A percentile compares a stretch with the other conserved stretches of the same genome.
Conservation (phyloP, 2,329 filamentous ascomycete species). For the Fusarium sp. region DNA sequence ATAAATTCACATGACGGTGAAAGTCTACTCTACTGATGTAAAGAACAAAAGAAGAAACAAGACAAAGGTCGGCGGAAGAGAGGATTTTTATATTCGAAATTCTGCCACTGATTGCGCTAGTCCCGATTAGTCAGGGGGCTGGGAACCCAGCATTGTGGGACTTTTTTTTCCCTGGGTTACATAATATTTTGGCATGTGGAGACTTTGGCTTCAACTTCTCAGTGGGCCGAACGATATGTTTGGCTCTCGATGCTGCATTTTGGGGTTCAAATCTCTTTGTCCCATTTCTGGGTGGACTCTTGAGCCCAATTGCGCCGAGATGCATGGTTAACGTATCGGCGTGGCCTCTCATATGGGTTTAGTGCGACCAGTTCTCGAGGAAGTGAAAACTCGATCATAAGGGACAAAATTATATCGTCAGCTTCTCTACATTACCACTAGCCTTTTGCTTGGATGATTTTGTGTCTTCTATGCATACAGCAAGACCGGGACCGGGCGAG, state of each 20-base stretch:
- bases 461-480: background rate
- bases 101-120: slow-evolving; percentile 12
- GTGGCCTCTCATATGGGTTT: background rate
- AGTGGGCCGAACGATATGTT: slow-evolving; percentile 4
- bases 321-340: background rate
- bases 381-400: background rate
- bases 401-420: background rate
- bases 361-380: background rate
- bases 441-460: background rate
- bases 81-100: slow-evolving; percentile 20
- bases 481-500: background rate
- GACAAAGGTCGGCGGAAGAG: background rate
- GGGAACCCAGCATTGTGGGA: background rate
- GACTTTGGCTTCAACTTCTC: background rate
- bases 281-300: slow-evolving; percentile 13
- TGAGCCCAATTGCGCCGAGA: slow-evolving; percentile 3
- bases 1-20: slow-evolving; percentile 52
- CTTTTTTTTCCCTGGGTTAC: slow-evolving; percentile 13
- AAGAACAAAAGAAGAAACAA: slow-evolving; percentile 9
- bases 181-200: slow-evolving; percentile 5
- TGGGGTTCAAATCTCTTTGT: slow-evolving; percentile 11
- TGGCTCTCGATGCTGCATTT: slow-evolving; percentile 11
- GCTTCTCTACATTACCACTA: background rate
- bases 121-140: background rate
- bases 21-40: slow-evolving; percentile 33